These are phyloP conservation scores for Venturia aucupariae DNA, from an alignment of 2,329 filamentous ascomycete genomes.

Conservation along the genomic window DNA sequence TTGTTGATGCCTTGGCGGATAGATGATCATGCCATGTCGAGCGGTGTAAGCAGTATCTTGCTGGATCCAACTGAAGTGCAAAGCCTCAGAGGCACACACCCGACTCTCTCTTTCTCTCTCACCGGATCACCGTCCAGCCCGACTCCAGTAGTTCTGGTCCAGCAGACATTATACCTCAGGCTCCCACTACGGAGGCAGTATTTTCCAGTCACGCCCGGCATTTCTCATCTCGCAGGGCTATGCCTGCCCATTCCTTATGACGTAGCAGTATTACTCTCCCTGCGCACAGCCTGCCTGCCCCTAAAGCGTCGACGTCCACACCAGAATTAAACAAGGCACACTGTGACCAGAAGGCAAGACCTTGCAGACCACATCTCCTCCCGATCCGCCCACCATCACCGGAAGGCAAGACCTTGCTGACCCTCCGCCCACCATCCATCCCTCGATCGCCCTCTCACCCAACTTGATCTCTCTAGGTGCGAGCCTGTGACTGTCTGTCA, in stretches of 20 bases:
- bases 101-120: no score
- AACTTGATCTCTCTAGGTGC: no score
- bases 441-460: not conserved
- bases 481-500: not conserved
- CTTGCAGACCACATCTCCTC: not conserved
- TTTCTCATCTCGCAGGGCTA: not conserved
- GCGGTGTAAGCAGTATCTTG: not conserved
- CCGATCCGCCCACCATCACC: not conserved
- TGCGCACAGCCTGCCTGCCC: no score
- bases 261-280: not conserved
- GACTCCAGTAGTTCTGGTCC: no score
- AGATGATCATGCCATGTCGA: not conserved
- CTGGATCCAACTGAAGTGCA: not conserved
- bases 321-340: not conserved
- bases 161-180: no score
- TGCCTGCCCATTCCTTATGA: not conserved
- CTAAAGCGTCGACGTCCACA: not conserved
- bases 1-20: no score
- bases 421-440: not conserved
- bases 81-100: no score
- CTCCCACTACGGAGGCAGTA: no score
- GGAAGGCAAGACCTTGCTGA: not conserved
- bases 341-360: conserved; percentile 1
- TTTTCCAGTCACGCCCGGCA: not conserved
- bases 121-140: no score